Evolutionary conservation across 768 basidiomycete genomes (phyloP).

Genomic region (Mycena latifolia): DNA sequence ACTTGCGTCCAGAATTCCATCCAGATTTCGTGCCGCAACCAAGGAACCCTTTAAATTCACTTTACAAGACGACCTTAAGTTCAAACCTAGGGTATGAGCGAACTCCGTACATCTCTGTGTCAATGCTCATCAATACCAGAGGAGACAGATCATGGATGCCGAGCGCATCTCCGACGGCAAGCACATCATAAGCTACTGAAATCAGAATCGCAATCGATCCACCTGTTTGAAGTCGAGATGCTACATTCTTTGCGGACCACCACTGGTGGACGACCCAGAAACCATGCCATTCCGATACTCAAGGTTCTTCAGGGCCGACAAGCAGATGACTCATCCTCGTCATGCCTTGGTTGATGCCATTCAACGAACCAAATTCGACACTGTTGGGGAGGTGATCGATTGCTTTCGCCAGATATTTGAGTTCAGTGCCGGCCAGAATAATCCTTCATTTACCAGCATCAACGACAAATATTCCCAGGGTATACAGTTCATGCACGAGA

Average conservation of each 20-base stretch:
- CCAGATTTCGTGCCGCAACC: no score
- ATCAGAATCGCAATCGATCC: neutral
- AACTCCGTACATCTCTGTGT: no score
- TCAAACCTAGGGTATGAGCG: no score
- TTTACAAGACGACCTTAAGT: no score
- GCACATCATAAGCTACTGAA: constrained; percentile 10
- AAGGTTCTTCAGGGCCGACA: constrained; percentile 19
- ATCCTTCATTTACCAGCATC: no score
- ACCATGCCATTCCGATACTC: constrained; percentile 6
- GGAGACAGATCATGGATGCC: constrained; percentile 8
- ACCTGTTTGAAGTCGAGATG: constrained; percentile 14
- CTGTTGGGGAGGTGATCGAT: neutral
- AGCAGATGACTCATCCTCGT: constrained; percentile 21
- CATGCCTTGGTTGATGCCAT: constrained; percentile 5
- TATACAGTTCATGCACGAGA: constrained; percentile 9
- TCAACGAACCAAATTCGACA: no score
- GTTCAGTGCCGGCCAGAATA: neutral
- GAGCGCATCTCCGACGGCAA: neutral
- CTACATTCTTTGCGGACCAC: neutral
- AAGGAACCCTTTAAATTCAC: no score
- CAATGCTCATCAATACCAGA: no score
- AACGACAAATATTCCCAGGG: no score
- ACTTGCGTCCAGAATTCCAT: no score
- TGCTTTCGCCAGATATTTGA: neutral
- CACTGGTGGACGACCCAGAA: neutral